Base-by-base conservation (phyloP, 768 basidiomycete species). In the Panaeolus cyanescens region DNA sequence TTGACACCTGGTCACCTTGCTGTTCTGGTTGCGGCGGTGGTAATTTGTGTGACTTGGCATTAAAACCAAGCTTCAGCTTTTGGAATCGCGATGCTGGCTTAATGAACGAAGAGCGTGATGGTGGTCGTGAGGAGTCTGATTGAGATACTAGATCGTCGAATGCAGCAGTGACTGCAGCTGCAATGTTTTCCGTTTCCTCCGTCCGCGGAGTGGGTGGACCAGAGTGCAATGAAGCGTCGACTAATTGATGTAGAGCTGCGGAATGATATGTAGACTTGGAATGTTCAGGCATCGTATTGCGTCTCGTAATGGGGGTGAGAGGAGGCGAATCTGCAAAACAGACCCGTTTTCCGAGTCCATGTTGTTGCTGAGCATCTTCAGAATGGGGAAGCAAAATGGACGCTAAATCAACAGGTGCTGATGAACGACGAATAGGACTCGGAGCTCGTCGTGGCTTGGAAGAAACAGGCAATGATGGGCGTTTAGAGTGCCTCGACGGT, bases 321-420 rank as follows among this genome's bases (percentile, higher is more conserved):
- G 42, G 30, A 20, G 59, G 32, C 25, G 65, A 63, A 59, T 76
- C 75, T 32, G 68, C 67, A 58, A 77, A 77, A 65, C 68, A 77
- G 6, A 76, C 75, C 45, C 66, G 76, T 37, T 69, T 67, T 3
- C 64, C 55, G 32, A n/a, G n/a, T n/a, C n/a, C n/a, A n/a, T n/a
- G n/a, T n/a, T 54, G 65, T 31, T 60, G 45, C 10, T 56, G 58
- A 5, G 34, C 36, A 40, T 66, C 69, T 36, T 65, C 63, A 15
- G 60, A 55, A 22, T 56, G 59, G 25, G 67, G 64, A 32, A 64
- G 59, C 54, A 71, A 62, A 37, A 72, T 70, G 6, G 72, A 66
- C 8, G 63, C 60, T 22, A 70, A 59, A 42, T 67, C 56, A 37
- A 65, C 60, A 10, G 67, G 71, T 10, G 65, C 69, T 54, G 70